Evolutionary conservation across 2,329 filamentous ascomycete species (phyloP), one percentile per base, ranked within the genome.

Genomic region (Cercospora sp.): DNA sequence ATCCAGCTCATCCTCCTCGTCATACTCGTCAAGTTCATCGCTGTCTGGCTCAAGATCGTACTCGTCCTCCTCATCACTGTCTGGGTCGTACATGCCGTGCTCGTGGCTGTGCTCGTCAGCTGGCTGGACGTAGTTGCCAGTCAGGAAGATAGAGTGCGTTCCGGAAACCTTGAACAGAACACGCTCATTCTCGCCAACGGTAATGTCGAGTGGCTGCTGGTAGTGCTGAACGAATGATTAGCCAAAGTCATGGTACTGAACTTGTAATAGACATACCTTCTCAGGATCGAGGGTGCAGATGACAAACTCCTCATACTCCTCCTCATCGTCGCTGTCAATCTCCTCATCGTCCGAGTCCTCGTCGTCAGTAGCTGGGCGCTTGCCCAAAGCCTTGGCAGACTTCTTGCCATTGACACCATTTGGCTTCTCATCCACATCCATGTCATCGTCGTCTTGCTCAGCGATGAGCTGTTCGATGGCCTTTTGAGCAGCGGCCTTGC

Each of bases 201-300:
- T 95, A 81, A 99, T 92, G 82, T 99, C 93, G 68, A 99, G 88
- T 59, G 95, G 84, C 83, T 99, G 96, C 83, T 99, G 95, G 87
- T 91, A 97, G 84, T 92, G 88, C 95, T 98, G 76, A 10, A n/a
- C 53, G 64, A 9, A 45, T 9, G 68, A 77, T 81, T 77, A 82
- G 73, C 59, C 69, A 51, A 65, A 40, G 69, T 65, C 65, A 23
- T 26, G 65, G 45, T 48, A 60, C 20, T 42, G 59, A 18, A 10
- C 59, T 23, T 55, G 31, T 66, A 78, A 10, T 0, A 33, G 6
- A 36, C 87, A 80, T 89, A 97, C 95, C 84, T 90, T 92, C 81
- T 93, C 89, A 33, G 94, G 92, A 83, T 98, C 94, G 64, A 99
- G 88, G 70, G 95, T 99, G 88, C 95, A 99, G 75, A 99, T 84